phyloP scores from a whole-genome alignment of 2,329 filamentous ascomycete genomes.

The Pyricularia pennisetigena region DNA sequence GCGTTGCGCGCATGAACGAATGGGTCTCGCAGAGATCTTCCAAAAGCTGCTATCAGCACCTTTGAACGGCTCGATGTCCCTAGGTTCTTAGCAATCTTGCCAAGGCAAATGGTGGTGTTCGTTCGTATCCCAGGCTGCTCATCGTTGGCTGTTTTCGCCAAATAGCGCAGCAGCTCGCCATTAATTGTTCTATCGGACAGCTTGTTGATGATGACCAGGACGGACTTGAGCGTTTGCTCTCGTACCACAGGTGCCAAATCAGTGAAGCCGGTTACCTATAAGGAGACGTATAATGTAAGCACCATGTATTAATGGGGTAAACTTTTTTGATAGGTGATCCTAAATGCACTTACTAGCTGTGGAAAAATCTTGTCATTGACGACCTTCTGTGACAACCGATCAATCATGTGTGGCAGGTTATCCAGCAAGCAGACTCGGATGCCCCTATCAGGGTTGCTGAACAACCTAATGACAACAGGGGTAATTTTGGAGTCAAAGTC shows the following conservation, averaged over 20 bases:
- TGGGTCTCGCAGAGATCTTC: constrained; percentile 78
- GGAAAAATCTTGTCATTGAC: constrained; percentile 98
- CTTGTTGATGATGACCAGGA: constrained; percentile 78
- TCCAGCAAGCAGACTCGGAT: constrained; percentile 87
- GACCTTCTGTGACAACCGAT: constrained; percentile 74
- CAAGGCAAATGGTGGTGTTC: constrained; percentile 94
- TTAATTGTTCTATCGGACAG: constrained; percentile 89
- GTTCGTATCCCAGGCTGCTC: constrained; percentile 95
- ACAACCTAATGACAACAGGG: constrained; percentile 78
- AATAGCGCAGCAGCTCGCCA: constrained; percentile 78
- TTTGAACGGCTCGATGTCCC: constrained; percentile 72
- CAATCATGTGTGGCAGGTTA: constrained; percentile 83
- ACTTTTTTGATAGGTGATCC: neutral
- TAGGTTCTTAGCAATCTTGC: constrained; percentile 88
- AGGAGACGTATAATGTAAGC: neutral
- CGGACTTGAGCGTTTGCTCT: constrained; percentile 92
- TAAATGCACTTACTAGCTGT: constrained; percentile 56
- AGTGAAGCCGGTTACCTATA: constrained; percentile 81
- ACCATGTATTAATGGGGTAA: too few relatives aligned
- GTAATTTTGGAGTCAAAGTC: constrained; percentile 81
- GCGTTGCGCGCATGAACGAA: constrained; percentile 93
- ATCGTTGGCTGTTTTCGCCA: constrained; percentile 94
- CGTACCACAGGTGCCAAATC: constrained; percentile 84
- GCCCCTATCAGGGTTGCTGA: constrained; percentile 83
- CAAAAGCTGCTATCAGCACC: constrained; percentile 87